Base-by-base conservation (phyloP, 805 yeast species). In the Monosporozyma solicola region DNA sequence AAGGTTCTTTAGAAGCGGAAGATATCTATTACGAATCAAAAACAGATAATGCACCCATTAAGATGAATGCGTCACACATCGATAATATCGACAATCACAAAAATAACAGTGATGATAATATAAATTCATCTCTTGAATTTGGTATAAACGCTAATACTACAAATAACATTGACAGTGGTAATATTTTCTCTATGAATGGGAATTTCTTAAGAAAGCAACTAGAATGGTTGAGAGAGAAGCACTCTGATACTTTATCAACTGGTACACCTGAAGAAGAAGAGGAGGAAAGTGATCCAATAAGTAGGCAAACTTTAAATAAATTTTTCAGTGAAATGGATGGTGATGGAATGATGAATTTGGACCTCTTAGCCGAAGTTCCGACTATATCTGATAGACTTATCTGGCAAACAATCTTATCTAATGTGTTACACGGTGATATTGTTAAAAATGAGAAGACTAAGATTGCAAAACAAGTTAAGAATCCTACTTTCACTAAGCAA, bases 391-490 rank as follows among this genome's bases (percentile, higher is more conserved):
- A 90, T 64, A 76, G 98, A 49, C 73, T 91, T 11, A 96, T 90
- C 69, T 94, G 99, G 99, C 98, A 94, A 69, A 80, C 92, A 0
- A 89, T 94, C 96, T 75, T 94, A 49, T 79, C 87, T 10, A 79
- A 90, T 2, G 98, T 94, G 3, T 77, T 94, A 37, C 92, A 95
- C 2, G 98, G 99, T 59, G 98, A 94, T 68, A 96, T 94, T 51
- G 90, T 94, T 22, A 80, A 85, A 37, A 84, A 92, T 11, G 99
- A 94, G 63, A 94, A 92, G 69, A 84, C 87, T 3, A 84, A 84
- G 67, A 75, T 87, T 52, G 82, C 80, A 15, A 79, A 77, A 51
- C 82, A 75, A 53, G 59, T 58, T 13, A 63, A 61, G 48, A 59
- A 59, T 37, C 57, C 60, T 3, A 61, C 65, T 61, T 54, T 74